Conservation (phyloP, 2,329 filamentous ascomycete genomes). For the Aspergillus fumigatiaffinis region DNA sequence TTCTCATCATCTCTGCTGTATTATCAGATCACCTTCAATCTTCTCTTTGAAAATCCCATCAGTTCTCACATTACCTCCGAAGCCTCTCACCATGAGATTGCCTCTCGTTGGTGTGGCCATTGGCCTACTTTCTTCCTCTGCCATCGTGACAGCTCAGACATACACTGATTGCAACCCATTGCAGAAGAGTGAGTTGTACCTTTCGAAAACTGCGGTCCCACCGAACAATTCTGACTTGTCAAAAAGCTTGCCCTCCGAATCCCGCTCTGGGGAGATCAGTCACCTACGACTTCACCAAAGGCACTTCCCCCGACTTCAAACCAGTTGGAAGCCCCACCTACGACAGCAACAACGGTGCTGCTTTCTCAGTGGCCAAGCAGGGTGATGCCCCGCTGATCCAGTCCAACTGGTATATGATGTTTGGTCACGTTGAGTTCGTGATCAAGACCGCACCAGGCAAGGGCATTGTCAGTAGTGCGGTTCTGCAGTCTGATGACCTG, state of each 20-base stretch:
- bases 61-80: conserved; percentile 1
- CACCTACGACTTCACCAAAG: conserved; percentile 76
- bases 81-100: conserved; percentile 30
- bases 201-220: neutral
- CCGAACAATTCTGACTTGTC: conserved; percentile 5
- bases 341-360: conserved; percentile 69
- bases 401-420: conserved; percentile 99
- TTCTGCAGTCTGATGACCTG: conserved; percentile 83
- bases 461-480: conserved; percentile 89
- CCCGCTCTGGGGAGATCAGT: conserved; percentile 80
- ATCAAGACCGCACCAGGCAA: conserved; percentile 82
- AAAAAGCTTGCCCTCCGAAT: conserved; percentile 64
- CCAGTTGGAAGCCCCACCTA: conserved; percentile 68
- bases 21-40: neutral
- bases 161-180: conserved; percentile 43
- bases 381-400: conserved; percentile 83
- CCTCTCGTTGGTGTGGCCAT: conserved; percentile 21
- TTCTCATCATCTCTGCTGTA: neutral
- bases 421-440: conserved; percentile 80
- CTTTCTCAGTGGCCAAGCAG: conserved; percentile 71
- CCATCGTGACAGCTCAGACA: conserved; percentile 38
- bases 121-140: conserved; percentile 25
- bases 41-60: neutral
- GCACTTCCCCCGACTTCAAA: conserved; percentile 73
- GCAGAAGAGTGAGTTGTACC: conserved; percentile 30